Base-by-base conservation (phyloP, 116 monocot species). In the Zostera marina region DNA sequence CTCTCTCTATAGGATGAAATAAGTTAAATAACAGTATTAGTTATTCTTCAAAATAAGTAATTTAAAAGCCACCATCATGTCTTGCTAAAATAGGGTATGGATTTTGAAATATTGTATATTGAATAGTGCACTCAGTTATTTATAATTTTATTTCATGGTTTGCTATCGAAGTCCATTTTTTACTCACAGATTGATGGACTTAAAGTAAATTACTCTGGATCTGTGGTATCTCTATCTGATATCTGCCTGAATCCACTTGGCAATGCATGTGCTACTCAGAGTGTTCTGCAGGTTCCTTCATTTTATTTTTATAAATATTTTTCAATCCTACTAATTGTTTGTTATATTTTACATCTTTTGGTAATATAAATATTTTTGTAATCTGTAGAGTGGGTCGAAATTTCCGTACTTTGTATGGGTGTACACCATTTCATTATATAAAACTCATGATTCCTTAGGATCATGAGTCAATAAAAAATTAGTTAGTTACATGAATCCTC, bases 231-330 rank as follows among this genome's bases (percentile, higher is more conserved):
- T 56, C 70, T 98, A 49, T 40, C 66, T 44, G 90, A 98, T 41
- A 90, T 98, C 41, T 98, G 98, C 58, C 58, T 98, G 60, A 98
- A 90, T 44, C 98, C 98, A 54, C 78, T 98, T 54, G 86, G 80
- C 48, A 56, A 74, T 58, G 78, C 60, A 47, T 98, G 98, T 77
- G 90, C 98, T n/a, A 86, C 86, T 53, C 98, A 90, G 59, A 98
- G 98, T 65, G 61, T 98, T 66, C 68, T 98, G 60, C 98, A 98
- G 90, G 98, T 71, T 20, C 16, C 13, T n/a, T 24, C 21, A n/a
- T n/a, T 52, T 52, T 13, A 9, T 16, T 22, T 54, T 17, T 54
- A 22, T 17, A 13, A 9, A 23, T 8, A 26, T 23, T 22, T 21
- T 22, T 23, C 25, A 1, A 4, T 11, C 22, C 54, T 12, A 11